A percentile compares a stretch with the other conserved stretches of the same genome.
Conservation (phyloP, 306 rosid genomes). For the Begonia peltatifolia region DNA sequence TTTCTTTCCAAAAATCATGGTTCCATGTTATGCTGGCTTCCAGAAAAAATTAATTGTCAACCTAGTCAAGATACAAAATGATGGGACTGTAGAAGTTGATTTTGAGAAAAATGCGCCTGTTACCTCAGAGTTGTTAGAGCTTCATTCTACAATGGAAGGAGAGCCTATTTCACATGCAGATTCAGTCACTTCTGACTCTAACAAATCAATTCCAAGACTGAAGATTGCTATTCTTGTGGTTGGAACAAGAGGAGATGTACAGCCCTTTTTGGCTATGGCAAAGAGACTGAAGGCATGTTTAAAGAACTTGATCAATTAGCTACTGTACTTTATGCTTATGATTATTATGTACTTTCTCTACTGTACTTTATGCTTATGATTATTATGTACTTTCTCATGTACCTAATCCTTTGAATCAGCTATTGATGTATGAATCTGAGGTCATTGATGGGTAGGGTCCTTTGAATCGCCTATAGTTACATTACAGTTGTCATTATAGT, state of each 20-base stretch:
- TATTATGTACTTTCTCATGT: not conserved
- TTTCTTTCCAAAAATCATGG: conserved; percentile 12
- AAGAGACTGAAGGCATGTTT: conserved; percentile 83
- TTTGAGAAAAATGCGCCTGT: conserved; percentile 51
- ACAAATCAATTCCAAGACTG: conserved; percentile 54
- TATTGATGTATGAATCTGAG: too few relatives aligned
- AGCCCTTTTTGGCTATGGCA: conserved; percentile 87
- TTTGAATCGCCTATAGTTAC: too few relatives aligned
- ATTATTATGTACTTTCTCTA: not conserved
- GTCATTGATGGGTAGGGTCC: too few relatives aligned
- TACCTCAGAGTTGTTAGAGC: conserved; percentile 69
- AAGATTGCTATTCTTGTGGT: conserved; percentile 91
- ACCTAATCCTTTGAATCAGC: too few relatives aligned
- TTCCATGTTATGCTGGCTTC: conserved; percentile 16
- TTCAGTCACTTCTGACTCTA: conserved; percentile 20
- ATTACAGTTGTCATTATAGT: too few relatives aligned
- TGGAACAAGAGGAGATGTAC: conserved; percentile 98
- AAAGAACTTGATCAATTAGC: conserved; percentile 5
- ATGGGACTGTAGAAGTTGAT: conserved; percentile 87
- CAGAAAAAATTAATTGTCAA: conserved; percentile 49
- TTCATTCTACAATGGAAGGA: conserved; percentile 37
- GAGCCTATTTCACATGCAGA: conserved; percentile 13
- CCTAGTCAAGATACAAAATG: conserved; percentile 84
- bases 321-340: conserved; percentile 5
- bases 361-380: conserved; percentile 3